Base-by-base conservation (phyloP, 2,329 filamentous ascomycete genomes). In the Fusarium papillatum region DNA sequence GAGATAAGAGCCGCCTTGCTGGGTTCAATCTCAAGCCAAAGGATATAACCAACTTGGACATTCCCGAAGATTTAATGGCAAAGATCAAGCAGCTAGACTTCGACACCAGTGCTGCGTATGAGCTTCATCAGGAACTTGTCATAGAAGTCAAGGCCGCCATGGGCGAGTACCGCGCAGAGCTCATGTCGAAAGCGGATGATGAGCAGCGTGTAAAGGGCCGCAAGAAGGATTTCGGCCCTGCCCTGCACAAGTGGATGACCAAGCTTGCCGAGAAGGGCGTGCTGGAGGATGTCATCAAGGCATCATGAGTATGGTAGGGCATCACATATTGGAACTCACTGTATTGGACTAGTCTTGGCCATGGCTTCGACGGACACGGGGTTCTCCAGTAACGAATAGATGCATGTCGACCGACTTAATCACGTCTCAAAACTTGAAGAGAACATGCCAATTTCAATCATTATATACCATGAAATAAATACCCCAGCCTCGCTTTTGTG, bases 171-270 rank as follows among this genome's bases (percentile, higher is more conserved):
- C 82, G 86, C 19, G 84, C 85, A n/a, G 90, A 92, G 78, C 76
- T 86, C 39, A 81, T 83, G 8, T 76, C 77, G 17, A 83, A 88
- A 46, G 84, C 84, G 2, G 86, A 87, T 16, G 89, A 91, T 69
- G 85, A 89, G 26, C 83, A 86, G 57, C 87, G 88, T 59, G 90
- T 91, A 5, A 84, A 85, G 26, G 88, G 88, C 34, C 86, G 92
- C 4, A 89, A 90, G 78, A 89, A 91, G 79, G 94, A 97, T 79
- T 94, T 94, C 79, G 92, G 90, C 1, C 90, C 91, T 1, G 90
- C 92, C 1, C 87, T 96, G 26, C 91, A 94, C 77, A 86, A 84
- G 43, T 96, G 94, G 92, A 83, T 96, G 55, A 88, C 89, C 74
- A 90, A 90, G 72, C 87, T 97, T 69, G 93, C 93, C 1, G 90